phyloP scores from a whole-genome alignment of 331 rosid genomes.

The Ulmus americana region DNA sequence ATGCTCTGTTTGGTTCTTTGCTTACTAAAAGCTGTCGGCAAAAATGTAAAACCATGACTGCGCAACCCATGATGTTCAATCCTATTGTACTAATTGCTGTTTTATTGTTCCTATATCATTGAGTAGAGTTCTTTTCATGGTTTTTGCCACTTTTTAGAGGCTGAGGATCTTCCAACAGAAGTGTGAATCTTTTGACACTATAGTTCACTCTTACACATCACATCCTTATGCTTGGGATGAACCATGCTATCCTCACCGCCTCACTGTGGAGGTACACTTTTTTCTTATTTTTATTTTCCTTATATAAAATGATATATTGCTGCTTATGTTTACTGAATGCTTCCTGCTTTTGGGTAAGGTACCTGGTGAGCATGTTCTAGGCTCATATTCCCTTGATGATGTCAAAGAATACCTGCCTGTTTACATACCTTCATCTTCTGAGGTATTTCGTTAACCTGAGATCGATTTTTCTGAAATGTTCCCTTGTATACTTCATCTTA shows the following conservation, averaged over 20 bases:
- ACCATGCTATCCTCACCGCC: constrained; percentile 88
- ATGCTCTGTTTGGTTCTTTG: neutral
- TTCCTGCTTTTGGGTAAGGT: constrained; percentile 41
- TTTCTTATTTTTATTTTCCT: neutral
- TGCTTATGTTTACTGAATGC: constrained; percentile 13
- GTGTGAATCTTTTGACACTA: constrained; percentile 80
- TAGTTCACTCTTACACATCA: constrained; percentile 65
- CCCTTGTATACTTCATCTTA: too few species aligned
- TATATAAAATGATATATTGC: neutral
- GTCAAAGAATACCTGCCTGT: constrained; percentile 72
- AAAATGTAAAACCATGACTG: neutral
- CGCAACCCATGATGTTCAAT: neutral
- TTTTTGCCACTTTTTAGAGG: constrained; percentile 45
- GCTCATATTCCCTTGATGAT: constrained; percentile 76
- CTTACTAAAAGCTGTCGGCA: neutral
- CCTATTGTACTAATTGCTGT: neutral
- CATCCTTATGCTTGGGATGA: constrained; percentile 92
- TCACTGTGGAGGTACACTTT: constrained; percentile 63
- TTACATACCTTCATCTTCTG: constrained; percentile 59
- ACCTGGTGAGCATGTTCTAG: constrained; percentile 86
- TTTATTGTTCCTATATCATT: constrained; percentile 1
- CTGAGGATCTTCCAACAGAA: constrained; percentile 82
- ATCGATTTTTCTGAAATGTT: too few species aligned
- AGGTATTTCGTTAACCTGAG: constrained; percentile 38
- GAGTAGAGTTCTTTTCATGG: constrained; percentile 10